Evolutionary conservation across 2,329 filamentous ascomycete species (phyloP).

Genomic region (Gnomoniopsis sp.): DNA sequence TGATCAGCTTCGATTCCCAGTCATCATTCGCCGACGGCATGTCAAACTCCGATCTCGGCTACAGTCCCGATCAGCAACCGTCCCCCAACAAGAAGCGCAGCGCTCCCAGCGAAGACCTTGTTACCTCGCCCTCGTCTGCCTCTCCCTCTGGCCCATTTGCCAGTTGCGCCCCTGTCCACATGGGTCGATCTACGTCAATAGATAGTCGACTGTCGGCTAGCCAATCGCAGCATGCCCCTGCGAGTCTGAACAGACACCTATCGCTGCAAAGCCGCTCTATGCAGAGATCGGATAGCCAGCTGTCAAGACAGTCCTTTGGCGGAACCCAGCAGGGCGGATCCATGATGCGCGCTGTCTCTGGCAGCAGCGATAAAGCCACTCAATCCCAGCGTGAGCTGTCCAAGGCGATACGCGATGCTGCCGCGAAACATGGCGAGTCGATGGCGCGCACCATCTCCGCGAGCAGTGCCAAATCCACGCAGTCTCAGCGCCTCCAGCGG

Average conservation of each 20-base stretch:
- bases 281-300: conserved; percentile 4
- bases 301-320: neutral
- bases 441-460: conserved; percentile 46
- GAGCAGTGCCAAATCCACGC: conserved; percentile 44
- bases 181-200: conserved; percentile 42
- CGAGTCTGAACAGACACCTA: neutral
- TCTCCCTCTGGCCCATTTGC: conserved; percentile 18
- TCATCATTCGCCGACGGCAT: conserved; percentile 27
- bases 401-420: too few species aligned
- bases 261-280: conserved; percentile 5
- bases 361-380: conserved; percentile 34
- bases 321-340: conserved; percentile 1
- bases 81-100: conserved; percentile 27
- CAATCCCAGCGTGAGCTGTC: conserved; percentile 43
- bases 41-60: conserved; percentile 22
- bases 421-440: neutral
- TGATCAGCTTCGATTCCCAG: conserved; percentile 37
- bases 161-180: conserved; percentile 21
- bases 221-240: neutral
- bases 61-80: conserved; percentile 18
- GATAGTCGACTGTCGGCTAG: conserved; percentile 11
- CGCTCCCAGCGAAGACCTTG: conserved; percentile 27
- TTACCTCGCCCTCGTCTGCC: conserved; percentile 1
- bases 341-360: conserved; percentile 8
- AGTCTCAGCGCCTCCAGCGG: conserved; percentile 43